A percentile compares a stretch with the other conserved stretches of the same genome.
Evolutionary conservation across 345 rosid genomes (phyloP).

Genomic region (Syzygium grande): DNA sequence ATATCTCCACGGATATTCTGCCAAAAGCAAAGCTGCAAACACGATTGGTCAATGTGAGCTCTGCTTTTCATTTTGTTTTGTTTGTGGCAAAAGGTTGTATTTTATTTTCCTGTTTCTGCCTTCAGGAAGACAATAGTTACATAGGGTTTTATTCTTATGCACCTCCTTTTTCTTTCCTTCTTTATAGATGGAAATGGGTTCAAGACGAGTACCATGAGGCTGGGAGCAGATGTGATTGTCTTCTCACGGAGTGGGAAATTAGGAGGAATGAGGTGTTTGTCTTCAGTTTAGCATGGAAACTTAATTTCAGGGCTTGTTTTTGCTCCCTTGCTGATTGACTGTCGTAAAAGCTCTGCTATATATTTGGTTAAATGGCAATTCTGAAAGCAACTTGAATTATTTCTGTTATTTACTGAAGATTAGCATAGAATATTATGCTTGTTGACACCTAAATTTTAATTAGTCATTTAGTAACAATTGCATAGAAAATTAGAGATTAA

Average conservation of each 20-base stretch:
- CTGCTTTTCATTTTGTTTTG: not conserved
- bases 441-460: too few relatives aligned
- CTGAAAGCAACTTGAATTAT: not conserved
- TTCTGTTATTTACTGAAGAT: not conserved
- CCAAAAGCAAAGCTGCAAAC: constrained; percentile 60
- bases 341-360: not conserved
- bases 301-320: not conserved
- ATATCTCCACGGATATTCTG: constrained; percentile 40
- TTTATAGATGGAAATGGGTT: constrained; percentile 78
- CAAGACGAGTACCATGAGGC: constrained; percentile 85
- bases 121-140: not conserved
- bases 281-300: not conserved
- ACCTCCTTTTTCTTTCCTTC: not conserved
- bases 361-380: not conserved
- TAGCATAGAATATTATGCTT: not conserved
- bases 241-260: constrained; percentile 42
- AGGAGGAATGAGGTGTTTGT: constrained; percentile 41
- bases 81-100: not conserved
- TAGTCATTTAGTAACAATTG: too few relatives aligned
- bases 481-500: too few relatives aligned
- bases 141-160: not conserved
- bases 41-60: constrained; percentile 75
- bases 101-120: not conserved
- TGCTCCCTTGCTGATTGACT: not conserved
- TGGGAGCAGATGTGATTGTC: constrained; percentile 85